Evolutionary conservation across 2,329 filamentous ascomycete species (phyloP).

Genomic region (Penicillium sp.): DNA sequence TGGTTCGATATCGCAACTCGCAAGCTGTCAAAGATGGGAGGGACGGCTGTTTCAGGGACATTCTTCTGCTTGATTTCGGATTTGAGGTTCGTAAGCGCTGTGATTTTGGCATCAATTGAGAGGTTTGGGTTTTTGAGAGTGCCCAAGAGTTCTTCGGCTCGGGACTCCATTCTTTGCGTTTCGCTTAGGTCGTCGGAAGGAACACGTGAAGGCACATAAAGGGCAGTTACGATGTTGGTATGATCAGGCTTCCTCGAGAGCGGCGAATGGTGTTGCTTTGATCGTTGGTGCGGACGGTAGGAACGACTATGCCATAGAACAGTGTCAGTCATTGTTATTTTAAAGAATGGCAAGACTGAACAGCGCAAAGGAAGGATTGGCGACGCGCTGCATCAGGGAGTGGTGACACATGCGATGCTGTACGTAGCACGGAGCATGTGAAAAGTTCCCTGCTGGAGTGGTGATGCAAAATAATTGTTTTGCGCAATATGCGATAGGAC

Average conservation of each 20-base stretch:
- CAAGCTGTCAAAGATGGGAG: slow-evolving; percentile 76
- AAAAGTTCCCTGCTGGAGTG: not conserved
- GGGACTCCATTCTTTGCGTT: slow-evolving; percentile 49
- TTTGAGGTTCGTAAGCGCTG: slow-evolving; percentile 70
- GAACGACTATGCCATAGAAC: not conserved
- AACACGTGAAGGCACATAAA: slow-evolving; percentile 2
- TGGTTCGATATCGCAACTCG: slow-evolving; percentile 70
- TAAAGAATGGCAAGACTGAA: not conserved
- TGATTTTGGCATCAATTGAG: slow-evolving; percentile 66
- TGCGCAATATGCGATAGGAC: not conserved
- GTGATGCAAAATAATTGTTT: not conserved
- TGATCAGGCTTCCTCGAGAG: not conserved
- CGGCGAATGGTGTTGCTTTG: not conserved
- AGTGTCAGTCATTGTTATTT: not conserved
- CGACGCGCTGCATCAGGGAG: not conserved
- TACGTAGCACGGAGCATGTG: no score
- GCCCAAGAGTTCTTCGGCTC: slow-evolving; percentile 51
- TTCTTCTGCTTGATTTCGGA: slow-evolving; percentile 89
- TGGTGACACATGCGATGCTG: not conserved
- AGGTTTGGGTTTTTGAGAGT: slow-evolving; percentile 60
- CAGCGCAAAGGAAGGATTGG: not conserved
- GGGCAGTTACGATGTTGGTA: not conserved
- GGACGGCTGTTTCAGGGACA: slow-evolving; percentile 69
- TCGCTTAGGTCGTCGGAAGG: slow-evolving; percentile 2
- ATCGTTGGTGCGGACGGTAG: not conserved